Percentiles rank a stretch among this genome's conserved stretches.
phyloP scores from a whole-genome alignment of 2,329 filamentous ascomycete species.

The Torrubiella hemipterigena region DNA sequence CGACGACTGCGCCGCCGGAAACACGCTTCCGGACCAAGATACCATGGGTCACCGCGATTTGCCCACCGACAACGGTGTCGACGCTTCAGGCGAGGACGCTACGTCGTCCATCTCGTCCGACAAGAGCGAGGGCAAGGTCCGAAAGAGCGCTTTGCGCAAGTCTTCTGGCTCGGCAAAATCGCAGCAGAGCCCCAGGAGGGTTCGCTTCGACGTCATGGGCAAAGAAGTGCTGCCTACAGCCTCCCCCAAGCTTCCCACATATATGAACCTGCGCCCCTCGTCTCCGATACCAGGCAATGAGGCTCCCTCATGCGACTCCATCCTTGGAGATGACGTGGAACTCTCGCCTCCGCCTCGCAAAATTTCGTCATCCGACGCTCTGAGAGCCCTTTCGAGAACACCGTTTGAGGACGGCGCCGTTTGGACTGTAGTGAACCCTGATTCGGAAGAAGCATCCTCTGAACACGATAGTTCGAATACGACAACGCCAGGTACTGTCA shows the following conservation, averaged over 20 bases:
- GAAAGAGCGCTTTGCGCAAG: slow-evolving; percentile 45
- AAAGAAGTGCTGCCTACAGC: slow-evolving; percentile 48
- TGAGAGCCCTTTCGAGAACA: slow-evolving; percentile 37
- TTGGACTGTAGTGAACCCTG: slow-evolving; percentile 36
- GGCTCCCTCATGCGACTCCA: slow-evolving; percentile 15
- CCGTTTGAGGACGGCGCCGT: slow-evolving; percentile 37
- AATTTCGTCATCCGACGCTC: slow-evolving; percentile 42
- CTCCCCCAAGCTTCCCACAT: slow-evolving; percentile 33
- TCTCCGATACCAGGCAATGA: slow-evolving; percentile 15
- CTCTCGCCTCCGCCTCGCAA: slow-evolving; percentile 34
- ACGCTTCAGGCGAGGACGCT: slow-evolving; percentile 31
- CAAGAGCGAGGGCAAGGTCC: slow-evolving; percentile 34
- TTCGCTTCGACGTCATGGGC: slow-evolving; percentile 50
- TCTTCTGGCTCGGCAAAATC: slow-evolving; percentile 39
- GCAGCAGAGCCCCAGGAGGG: slow-evolving; percentile 43
- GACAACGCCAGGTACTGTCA: slow-evolving; percentile 3
- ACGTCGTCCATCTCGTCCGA: slow-evolving; percentile 40
- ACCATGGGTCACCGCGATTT: no score
- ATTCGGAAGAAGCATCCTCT: slow-evolving; percentile 13
- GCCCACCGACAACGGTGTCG: no score
- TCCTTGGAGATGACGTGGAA: slow-evolving; percentile 25
- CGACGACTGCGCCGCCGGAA: no score
- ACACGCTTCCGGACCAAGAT: no score
- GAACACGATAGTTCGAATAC: slow-evolving; percentile 9
- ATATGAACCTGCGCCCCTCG: slow-evolving; percentile 15